Percentiles rank a stretch among this genome's conserved stretches.
These are phyloP conservation scores for Marchantia polymorpha DNA, from an alignment of 225 moss, liverwort and hornwort species.

Conservation along the genomic window DNA sequence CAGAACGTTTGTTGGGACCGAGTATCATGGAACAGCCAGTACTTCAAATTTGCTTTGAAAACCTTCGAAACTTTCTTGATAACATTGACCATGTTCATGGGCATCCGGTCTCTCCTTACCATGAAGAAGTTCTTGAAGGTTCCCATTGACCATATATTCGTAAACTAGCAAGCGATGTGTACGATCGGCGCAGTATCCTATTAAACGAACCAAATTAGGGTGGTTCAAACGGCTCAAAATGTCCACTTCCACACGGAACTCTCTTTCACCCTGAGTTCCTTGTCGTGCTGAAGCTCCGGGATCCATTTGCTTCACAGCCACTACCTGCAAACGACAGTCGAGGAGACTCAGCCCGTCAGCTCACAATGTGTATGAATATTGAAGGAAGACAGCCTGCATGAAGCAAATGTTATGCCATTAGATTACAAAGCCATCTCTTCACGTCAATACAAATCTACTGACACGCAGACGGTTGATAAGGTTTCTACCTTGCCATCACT, in stretches of 20 bases:
- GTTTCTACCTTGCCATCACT: slow-evolving; percentile 36
- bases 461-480: not conserved
- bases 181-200: slow-evolving; percentile 52
- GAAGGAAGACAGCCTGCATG: not conserved
- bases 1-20: too few relatives aligned
- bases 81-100: too few relatives aligned
- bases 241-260: slow-evolving; percentile 53
- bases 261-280: slow-evolving; percentile 48
- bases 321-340: slow-evolving; percentile 23
- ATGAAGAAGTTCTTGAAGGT: slow-evolving; percentile 49
- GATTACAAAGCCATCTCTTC: not conserved
- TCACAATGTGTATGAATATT: not conserved
- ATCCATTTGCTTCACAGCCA: slow-evolving; percentile 55
- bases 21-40: too few relatives aligned
- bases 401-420: too few relatives aligned
- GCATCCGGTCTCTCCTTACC: slow-evolving; percentile 16
- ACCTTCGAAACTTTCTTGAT: too few relatives aligned
- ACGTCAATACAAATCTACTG: not conserved
- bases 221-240: slow-evolving; percentile 49
- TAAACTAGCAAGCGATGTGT: slow-evolving; percentile 46
- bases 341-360: not conserved
- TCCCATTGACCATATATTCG: slow-evolving; percentile 50
- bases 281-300: slow-evolving; percentile 34
- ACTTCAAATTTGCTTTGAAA: too few relatives aligned
- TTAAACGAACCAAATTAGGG: slow-evolving; percentile 47